Evolutionary conservation across 495 filamentous ascomycete species (phyloP).

Genomic region (Trichoderma erinaceum): DNA sequence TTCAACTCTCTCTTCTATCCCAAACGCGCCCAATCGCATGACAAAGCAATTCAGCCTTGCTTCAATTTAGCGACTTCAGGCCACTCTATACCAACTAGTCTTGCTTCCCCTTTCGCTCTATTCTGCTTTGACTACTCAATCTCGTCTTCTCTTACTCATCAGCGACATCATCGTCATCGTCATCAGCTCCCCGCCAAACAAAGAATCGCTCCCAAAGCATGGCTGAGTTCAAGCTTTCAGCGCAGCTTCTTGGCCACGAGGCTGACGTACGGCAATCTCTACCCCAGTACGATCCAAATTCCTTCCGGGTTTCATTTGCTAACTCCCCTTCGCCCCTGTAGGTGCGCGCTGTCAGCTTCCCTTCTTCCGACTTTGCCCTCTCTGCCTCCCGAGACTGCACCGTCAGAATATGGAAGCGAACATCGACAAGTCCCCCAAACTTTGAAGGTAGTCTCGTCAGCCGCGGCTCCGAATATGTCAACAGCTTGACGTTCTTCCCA

Average conservation of each 20-base stretch:
- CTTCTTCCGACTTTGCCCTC: conserved; percentile 61
- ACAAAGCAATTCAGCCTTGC: conserved; percentile 12
- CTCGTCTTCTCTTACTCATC: neutral
- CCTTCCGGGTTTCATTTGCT: neutral
- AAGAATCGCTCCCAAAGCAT: conserved; percentile 24
- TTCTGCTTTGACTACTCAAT: neutral
- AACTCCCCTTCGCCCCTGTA: conserved; percentile 31
- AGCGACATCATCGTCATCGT: neutral
- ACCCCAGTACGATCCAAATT: neutral
- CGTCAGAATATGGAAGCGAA: conserved; percentile 75
- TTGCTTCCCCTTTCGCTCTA: neutral
- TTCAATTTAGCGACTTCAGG: neutral
- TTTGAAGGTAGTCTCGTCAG: conserved; percentile 72
- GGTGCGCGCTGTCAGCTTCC: conserved; percentile 86
- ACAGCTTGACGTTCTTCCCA: conserved; percentile 69
- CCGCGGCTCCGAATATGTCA: conserved; percentile 76
- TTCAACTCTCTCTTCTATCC: neutral
- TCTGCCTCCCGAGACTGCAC: conserved; percentile 90
- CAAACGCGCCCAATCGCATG: neutral
- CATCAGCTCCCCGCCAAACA: neutral
- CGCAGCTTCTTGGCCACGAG: conserved; percentile 70
- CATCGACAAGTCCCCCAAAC: conserved; percentile 51
- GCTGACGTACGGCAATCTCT: conserved; percentile 61
- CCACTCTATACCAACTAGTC: neutral
- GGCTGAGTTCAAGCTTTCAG: conserved; percentile 71